Percentiles rank a stretch among this genome's conserved stretches.
Conservation (phyloP, 768 basidiomycete genomes). For the Auricularia sp. region DNA sequence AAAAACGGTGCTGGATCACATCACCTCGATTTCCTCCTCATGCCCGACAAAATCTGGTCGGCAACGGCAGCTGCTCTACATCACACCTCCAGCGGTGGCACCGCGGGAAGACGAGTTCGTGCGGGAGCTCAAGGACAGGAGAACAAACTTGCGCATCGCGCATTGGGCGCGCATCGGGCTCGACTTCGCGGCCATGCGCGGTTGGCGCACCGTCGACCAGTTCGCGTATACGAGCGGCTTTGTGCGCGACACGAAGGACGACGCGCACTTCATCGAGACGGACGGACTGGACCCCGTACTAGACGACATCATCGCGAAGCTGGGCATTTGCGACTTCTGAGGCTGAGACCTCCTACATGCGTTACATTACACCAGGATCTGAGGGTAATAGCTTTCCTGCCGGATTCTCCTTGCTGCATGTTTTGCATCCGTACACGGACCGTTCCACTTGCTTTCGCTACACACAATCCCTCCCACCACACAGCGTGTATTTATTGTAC, state of each 20-base stretch:
- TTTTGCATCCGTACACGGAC: too few species aligned
- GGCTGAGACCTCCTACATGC: neutral
- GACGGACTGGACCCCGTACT: neutral
- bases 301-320: neutral
- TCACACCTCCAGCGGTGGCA: neutral
- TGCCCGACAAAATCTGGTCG: neutral
- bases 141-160: neutral
- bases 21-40: neutral
- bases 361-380: neutral
- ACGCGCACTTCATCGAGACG: neutral
- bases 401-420: too few species aligned
- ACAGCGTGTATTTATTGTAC: too few species aligned
- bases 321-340: neutral
- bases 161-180: neutral
- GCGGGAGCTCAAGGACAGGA: neutral
- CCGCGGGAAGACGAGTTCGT: neutral
- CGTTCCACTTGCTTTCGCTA: too few species aligned
- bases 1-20: neutral
- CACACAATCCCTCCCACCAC: too few species aligned
- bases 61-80: neutral
- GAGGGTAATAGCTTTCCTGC: too few species aligned
- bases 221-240: neutral
- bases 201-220: neutral
- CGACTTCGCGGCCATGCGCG: neutral
- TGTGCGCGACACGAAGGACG: slow-evolving; percentile 1